Conservation (phyloP, 148 eudicot species). For the Drosera capensis region DNA sequence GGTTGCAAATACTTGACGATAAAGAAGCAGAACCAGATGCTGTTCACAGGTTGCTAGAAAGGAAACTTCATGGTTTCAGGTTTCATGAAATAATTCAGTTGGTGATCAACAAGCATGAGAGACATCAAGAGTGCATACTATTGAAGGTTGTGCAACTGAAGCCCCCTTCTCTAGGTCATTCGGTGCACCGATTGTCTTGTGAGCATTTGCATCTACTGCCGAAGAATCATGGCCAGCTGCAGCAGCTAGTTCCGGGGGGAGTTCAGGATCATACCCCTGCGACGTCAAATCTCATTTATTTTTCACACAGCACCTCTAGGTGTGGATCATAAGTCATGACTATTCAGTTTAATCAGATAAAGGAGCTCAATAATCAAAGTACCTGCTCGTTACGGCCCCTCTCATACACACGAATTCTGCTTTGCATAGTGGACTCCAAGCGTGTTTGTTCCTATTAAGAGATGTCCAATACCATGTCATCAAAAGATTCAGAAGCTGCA, state of each 20-base stretch:
- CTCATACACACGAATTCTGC: slow-evolving; percentile 78
- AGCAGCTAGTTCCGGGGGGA: slow-evolving; percentile 96
- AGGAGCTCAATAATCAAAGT: slow-evolving; percentile 8
- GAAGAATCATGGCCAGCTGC: slow-evolving; percentile 60
- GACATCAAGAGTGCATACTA: slow-evolving; percentile 29
- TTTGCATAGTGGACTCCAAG: slow-evolving; percentile 82
- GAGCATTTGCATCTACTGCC: slow-evolving; percentile 38
- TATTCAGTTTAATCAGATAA: slow-evolving; percentile 3
- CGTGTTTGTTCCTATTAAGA: slow-evolving; percentile 85
- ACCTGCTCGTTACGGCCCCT: slow-evolving; percentile 98
- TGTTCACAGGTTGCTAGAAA: too few relatives aligned
- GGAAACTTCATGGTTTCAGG: neutral
- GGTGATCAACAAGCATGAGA: neutral
- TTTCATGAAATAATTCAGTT: neutral
- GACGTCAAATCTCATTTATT: too few relatives aligned
- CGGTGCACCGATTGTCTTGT: slow-evolving; percentile 35
- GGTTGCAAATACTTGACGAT: too few relatives aligned
- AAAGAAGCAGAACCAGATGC: too few relatives aligned
- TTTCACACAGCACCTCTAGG: too few relatives aligned
- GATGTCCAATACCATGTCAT: too few relatives aligned
- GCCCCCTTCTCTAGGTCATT: slow-evolving; percentile 40
- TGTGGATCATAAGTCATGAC: slow-evolving; percentile 7
- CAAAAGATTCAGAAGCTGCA: too few relatives aligned
- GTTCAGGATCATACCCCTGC: slow-evolving; percentile 95
- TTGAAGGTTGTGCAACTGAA: slow-evolving; percentile 31